These are phyloP conservation scores for Claviceps digitariae DNA, from an alignment of 2,329 filamentous ascomycete species.

Conservation along the genomic window DNA sequence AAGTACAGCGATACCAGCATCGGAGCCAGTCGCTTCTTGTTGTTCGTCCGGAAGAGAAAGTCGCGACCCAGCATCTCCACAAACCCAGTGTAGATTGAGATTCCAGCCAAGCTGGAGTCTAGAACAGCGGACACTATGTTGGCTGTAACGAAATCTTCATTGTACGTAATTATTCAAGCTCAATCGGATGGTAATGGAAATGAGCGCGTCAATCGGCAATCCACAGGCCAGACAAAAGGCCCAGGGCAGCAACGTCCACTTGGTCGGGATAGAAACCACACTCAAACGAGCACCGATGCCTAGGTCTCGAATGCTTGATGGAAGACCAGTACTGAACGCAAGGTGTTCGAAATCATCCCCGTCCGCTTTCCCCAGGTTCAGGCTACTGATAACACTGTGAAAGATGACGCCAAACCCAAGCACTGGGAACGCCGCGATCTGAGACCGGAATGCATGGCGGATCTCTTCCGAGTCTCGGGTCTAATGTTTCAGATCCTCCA, in stretches of 20 bases:
- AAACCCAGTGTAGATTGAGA: conserved; percentile 75
- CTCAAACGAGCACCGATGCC: conserved; percentile 48
- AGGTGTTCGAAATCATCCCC: conserved; percentile 41
- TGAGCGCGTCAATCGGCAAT: conserved; percentile 37
- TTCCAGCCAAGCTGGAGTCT: conserved; percentile 70
- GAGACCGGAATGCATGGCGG: conserved; percentile 15
- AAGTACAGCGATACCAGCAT: conserved; percentile 48
- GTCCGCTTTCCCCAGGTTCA: conserved; percentile 43
- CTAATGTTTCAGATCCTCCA: conserved; percentile 11
- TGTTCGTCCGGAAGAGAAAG: conserved; percentile 77
- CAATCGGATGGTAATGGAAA: conserved; percentile 35
- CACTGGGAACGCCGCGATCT: conserved; percentile 32
- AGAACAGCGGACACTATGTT: conserved; percentile 70
- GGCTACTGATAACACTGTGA: conserved; percentile 49
- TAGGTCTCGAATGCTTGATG: conserved; percentile 50
- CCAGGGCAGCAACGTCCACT: conserved; percentile 33
- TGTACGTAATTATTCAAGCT: conserved; percentile 23
- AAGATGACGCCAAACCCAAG: conserved; percentile 50
- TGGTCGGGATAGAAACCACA: conserved; percentile 35
- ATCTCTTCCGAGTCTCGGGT: conserved; percentile 6
- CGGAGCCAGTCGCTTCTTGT: conserved; percentile 29
- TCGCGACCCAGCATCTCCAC: conserved; percentile 71
- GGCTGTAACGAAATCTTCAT: conserved; percentile 11
- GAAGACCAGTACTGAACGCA: conserved; percentile 48
- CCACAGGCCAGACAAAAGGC: conserved; percentile 33